A percentile compares a stretch with the other conserved stretches of the same genome.
phyloP scores from a whole-genome alignment of 176 grass and related monocot species.

The Raddia distichophylla region DNA sequence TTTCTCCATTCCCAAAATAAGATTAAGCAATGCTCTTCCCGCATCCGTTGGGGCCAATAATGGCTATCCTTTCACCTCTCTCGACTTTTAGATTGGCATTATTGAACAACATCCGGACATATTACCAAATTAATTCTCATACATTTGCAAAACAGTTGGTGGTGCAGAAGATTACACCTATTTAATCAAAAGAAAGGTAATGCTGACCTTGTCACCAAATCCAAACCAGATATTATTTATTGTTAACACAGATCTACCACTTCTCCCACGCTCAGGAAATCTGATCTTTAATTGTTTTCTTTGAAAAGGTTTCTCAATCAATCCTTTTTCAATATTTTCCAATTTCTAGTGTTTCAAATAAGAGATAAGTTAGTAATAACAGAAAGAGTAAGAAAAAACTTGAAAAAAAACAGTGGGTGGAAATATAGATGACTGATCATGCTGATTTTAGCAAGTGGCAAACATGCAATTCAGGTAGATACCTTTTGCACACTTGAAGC shows the following conservation, averaged over 20 bases:
- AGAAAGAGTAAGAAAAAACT: slow-evolving; percentile 15
- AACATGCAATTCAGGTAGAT: slow-evolving; percentile 24
- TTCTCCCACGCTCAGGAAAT: slow-evolving; percentile 89
- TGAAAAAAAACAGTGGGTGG: background rate
- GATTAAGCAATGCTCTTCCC: slow-evolving; percentile 91
- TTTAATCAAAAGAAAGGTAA: background rate
- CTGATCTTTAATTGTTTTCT: slow-evolving; percentile 97
- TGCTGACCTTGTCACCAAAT: slow-evolving; percentile 79
- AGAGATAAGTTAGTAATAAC: slow-evolving; percentile 34
- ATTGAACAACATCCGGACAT: slow-evolving; percentile 72
- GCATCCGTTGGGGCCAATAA: slow-evolving; percentile 97
- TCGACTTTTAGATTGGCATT: slow-evolving; percentile 89
- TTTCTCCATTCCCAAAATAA: slow-evolving; percentile 86
- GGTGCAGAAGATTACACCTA: background rate
- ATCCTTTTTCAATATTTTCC: slow-evolving; percentile 95
- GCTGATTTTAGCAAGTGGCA: background rate
- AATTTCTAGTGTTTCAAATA: slow-evolving; percentile 73
- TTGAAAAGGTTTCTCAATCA: slow-evolving; percentile 92
- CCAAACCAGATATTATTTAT: slow-evolving; percentile 83
- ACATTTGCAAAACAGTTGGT: background rate
- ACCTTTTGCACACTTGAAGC: slow-evolving; percentile 98
- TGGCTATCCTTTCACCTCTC: slow-evolving; percentile 94
- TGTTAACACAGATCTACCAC: slow-evolving; percentile 71
- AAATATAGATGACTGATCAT: background rate
- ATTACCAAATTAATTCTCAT: slow-evolving; percentile 26